Evolutionary conservation across 768 basidiomycete genomes (phyloP).

Genomic region (Polyporus arcularius): DNA sequence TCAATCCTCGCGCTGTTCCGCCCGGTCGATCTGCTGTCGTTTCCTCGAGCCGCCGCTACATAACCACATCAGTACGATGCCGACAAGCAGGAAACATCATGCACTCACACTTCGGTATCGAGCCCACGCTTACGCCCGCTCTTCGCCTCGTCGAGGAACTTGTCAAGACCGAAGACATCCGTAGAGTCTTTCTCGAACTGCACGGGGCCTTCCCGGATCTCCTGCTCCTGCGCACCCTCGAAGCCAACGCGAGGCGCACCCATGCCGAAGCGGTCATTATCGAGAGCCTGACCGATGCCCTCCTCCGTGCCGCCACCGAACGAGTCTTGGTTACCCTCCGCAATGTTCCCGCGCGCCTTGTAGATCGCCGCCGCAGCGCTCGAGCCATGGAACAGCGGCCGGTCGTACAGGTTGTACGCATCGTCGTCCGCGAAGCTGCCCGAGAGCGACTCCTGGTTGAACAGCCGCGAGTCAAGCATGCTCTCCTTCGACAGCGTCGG

Average conservation of each 20-base stretch:
- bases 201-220: constrained; percentile 89
- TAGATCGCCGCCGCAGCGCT: constrained; percentile 99
- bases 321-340: constrained; percentile 84
- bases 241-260: constrained; percentile 86
- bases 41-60: constrained; percentile 61
- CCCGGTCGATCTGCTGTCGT: constrained; percentile 67
- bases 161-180: constrained; percentile 96
- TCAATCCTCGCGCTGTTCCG: constrained; percentile 42
- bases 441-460: constrained; percentile 92
- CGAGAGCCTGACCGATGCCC: constrained; percentile 86
- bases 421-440: constrained; percentile 89
- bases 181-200: constrained; percentile 97
- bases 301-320: constrained; percentile 96
- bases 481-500: constrained; percentile 95
- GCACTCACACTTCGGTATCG: constrained; percentile 70
- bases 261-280: constrained; percentile 91
- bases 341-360: constrained; percentile 87
- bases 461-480: constrained; percentile 95
- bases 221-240: constrained; percentile 86
- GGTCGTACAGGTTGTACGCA: constrained; percentile 92
- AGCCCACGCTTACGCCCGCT: constrained; percentile 89
- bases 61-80: constrained; percentile 1
- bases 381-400: constrained; percentile 94
- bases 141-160: constrained; percentile 97
- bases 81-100: not conserved